phyloP scores from a whole-genome alignment of 2,329 filamentous ascomycete genomes.

The Hymenoscyphus scutula region DNA sequence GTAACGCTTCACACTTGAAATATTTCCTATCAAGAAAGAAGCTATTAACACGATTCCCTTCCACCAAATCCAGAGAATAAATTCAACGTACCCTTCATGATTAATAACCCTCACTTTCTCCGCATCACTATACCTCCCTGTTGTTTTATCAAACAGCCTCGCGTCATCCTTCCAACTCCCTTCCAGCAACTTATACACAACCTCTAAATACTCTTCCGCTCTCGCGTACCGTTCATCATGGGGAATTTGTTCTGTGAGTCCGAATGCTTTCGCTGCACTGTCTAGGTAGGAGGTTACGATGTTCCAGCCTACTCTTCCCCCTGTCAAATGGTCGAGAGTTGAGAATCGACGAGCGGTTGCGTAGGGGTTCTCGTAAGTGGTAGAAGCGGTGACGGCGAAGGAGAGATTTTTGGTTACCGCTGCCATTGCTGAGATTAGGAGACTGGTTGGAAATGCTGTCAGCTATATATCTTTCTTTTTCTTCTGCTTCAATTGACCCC shows the following conservation, averaged over 20 bases:
- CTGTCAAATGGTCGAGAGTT: slow-evolving; percentile 13
- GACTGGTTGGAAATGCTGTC: not conserved
- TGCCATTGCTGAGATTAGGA: slow-evolving; percentile 62
- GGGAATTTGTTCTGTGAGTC: slow-evolving; percentile 52
- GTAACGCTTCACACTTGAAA: slow-evolving; percentile 62
- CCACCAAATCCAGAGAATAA: no score
- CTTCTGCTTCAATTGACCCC: not conserved
- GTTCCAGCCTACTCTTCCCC: slow-evolving; percentile 12
- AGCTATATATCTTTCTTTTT: not conserved
- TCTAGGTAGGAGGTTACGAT: slow-evolving; percentile 65
- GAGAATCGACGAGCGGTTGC: slow-evolving; percentile 48
- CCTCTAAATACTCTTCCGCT: slow-evolving; percentile 61
- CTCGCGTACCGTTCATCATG: slow-evolving; percentile 65
- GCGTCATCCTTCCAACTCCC: slow-evolving; percentile 43
- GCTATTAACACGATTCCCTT: no score
- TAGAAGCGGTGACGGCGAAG: slow-evolving; percentile 64
- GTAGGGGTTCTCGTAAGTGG: slow-evolving; percentile 68
- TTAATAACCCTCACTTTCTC: slow-evolving; percentile 52
- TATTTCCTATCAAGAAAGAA: slow-evolving; percentile 42
- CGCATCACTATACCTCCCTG: slow-evolving; percentile 47
- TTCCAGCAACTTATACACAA: slow-evolving; percentile 50
- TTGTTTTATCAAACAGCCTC: slow-evolving; percentile 59
- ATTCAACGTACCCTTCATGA: slow-evolving; percentile 47
- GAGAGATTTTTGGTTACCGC: slow-evolving; percentile 62
- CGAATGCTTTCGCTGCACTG: slow-evolving; percentile 61